Evolutionary conservation across 345 rosid species (phyloP), one percentile per base, ranked within the genome.

Genomic region (Camelina neglecta): DNA sequence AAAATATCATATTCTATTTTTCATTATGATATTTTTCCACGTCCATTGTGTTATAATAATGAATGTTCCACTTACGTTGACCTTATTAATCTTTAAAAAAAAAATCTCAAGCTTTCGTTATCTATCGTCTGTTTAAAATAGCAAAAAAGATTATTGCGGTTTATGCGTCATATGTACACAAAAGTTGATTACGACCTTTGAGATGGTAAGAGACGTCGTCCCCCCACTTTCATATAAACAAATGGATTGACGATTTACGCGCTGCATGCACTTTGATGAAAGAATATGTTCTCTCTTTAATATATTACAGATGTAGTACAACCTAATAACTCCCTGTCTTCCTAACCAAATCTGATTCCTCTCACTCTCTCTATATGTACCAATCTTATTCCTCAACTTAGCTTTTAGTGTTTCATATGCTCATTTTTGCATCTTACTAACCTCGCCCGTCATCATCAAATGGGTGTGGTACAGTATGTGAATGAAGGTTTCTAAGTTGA

Each of bases 31-130:
- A 69, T 56, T 55, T 69, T 76, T 76, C 69, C 69, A 75, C 69
- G 69, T 69, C 26, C 64, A 57, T 69, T 44, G 65, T 47, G 7
- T 45, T 39, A 9, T 35, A 38, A 38, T 69, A 11, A 47, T 70
- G 49, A 61, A 4, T 45, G 33, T 71, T 64, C 76, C 76, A 71
- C 76, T 71, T 56, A 48, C 80, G 72, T 77, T 77, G 80, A 77
- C 80, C 24, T 69, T 29, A 20, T 23, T 39, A n/a, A 1, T 50
- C 1, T 29, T 29, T 29, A 3, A 26, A 26, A 26, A 26, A 26
- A 3, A 26, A 26, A 26, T 29, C 31, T 29, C 31, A 29, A 29
- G 38, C 53, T 70, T 63, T 69, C 75, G 59, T 69, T 76, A 63
- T 76, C 80, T 62, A 70, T 69, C 53, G 71, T 70, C 38, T 55